Base-by-base conservation (phyloP, 768 basidiomycete genomes). In the Lactarius akahatsu region DNA sequence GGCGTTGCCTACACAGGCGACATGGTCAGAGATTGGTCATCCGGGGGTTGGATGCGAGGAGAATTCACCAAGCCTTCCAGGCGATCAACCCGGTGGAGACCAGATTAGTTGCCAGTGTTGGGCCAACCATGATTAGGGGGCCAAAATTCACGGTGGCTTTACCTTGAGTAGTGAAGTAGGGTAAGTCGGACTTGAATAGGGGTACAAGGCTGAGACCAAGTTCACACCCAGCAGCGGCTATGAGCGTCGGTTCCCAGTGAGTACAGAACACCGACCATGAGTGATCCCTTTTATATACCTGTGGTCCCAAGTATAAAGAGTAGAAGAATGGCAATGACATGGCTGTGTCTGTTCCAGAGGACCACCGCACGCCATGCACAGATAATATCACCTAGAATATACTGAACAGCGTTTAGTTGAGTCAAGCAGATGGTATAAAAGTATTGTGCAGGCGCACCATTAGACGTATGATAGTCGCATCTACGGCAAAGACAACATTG, bases 21-120 rank as follows among this genome's bases (percentile, higher is more conserved):
- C 28, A 15, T 36, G 16, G n/a, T 57, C 57, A 57, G 57, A 45
- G 4, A 32, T n/a, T 8, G 11, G 7, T 28, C 28, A 3, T 28
- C 28, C 1, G 16, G 34, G 9, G 16, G 13, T 20, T 3, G 30
- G 13, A 30, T 2, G 16, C 34, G 20, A 36, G 11, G 11, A 10
- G 1, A 5, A 10, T 16, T 7, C 20, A 57, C 57, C 57, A 57
- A n/a, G 16, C 18, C 45, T 45, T 45, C 45, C 45, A 45, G n/a
- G 45, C 45, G 20, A 45, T 45, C 45, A 57, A 38, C 57, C 57
- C 57, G 4, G 57, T 57, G n/a, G 57, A 57, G 57, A 57, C 34
- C 34, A 57, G 20, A 38, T 57, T 57, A 4, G 28, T 57, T 18
- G 1, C 34, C 20, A 57, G 32, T n/a, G 34, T 57, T 20, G 34